Percentiles rank a stretch among this genome's conserved stretches.
Evolutionary conservation across 441 rosid genomes (phyloP).

Genomic region (Theobroma grandiflorum): DNA sequence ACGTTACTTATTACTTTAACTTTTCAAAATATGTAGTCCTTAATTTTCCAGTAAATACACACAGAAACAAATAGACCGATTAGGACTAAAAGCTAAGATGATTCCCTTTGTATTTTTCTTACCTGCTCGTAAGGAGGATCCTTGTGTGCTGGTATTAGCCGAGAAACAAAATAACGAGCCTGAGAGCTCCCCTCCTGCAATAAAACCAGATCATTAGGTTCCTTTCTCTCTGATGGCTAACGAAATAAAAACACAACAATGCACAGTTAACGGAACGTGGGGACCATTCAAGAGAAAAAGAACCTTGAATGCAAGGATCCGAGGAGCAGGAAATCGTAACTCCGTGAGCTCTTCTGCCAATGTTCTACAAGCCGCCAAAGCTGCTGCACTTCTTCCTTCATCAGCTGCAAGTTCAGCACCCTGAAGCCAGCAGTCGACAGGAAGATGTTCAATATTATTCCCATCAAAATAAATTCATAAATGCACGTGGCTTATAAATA

Average conservation of each 20-base stretch:
- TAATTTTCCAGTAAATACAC: background rate
- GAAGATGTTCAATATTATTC: background rate
- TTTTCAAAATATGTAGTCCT: background rate
- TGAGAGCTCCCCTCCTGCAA: constrained; percentile 95
- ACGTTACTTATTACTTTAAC: background rate
- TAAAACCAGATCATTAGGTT: constrained; percentile 26
- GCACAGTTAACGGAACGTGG: background rate
- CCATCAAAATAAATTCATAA: background rate
- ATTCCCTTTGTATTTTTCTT: constrained; percentile 12
- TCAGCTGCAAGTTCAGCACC: constrained; percentile 94
- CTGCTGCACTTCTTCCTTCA: constrained; percentile 86
- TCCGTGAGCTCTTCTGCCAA: constrained; percentile 96
- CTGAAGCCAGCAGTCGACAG: constrained; percentile 44
- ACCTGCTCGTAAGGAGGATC: constrained; percentile 99
- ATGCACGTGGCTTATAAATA: background rate
- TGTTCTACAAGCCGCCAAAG: constrained; percentile 94
- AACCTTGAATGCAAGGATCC: constrained; percentile 96
- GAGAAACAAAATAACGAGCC: constrained; percentile 90
- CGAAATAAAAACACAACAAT: constrained; percentile 13
- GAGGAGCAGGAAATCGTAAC: constrained; percentile 93
- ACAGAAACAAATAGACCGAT: background rate
- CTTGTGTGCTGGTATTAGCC: constrained; percentile 96
- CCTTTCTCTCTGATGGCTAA: constrained; percentile 14
- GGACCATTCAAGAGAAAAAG: constrained; percentile 23
- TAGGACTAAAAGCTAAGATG: background rate